These are phyloP conservation scores for Suillus subalutaceus DNA, from an alignment of 768 basidiomycete genomes.

Conservation along the genomic window DNA sequence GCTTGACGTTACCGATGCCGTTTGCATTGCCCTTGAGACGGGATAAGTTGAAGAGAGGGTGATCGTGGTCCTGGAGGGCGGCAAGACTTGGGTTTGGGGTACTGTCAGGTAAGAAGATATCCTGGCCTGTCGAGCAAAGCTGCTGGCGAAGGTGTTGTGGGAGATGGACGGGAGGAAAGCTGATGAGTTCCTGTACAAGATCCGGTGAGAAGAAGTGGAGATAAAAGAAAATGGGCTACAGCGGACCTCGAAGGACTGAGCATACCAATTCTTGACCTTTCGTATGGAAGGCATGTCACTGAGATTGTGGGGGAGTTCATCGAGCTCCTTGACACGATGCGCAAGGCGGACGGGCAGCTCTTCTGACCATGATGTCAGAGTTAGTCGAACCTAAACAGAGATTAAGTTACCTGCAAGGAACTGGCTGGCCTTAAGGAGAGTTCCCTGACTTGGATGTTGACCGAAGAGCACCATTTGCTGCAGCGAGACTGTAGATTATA, in stretches of 20 bases:
- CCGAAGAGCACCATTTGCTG: conserved; percentile 99
- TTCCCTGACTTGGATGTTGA: conserved; percentile 94
- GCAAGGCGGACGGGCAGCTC: conserved; percentile 94
- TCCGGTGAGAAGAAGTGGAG: conserved; percentile 11
- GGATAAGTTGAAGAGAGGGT: conserved; percentile 18
- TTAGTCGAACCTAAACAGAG: neutral
- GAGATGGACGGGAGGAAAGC: conserved; percentile 78
- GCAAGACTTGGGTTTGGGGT: conserved; percentile 77
- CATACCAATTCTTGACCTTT: conserved; percentile 98
- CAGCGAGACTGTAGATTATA: conserved; percentile 69
- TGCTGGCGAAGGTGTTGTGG: conserved; percentile 70
- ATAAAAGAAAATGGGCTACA: conserved; percentile 26
- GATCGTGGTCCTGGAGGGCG: conserved; percentile 15
- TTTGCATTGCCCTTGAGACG: conserved; percentile 37
- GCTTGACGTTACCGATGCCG: conserved; percentile 49
- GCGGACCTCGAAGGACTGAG: conserved; percentile 93
- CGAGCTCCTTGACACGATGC: conserved; percentile 94
- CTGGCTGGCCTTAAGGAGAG: conserved; percentile 88
- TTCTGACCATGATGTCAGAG: conserved; percentile 48
- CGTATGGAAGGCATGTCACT: conserved; percentile 90
- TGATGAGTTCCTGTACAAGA: conserved; percentile 76
- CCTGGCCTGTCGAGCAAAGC: conserved; percentile 42
- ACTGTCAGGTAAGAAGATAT: conserved; percentile 64
- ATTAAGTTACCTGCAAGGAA: conserved; percentile 72
- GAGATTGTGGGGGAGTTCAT: conserved; percentile 90